These are phyloP conservation scores for Xerophyta viscosa DNA, from an alignment of 106 monocot genomes.

Conservation along the genomic window DNA sequence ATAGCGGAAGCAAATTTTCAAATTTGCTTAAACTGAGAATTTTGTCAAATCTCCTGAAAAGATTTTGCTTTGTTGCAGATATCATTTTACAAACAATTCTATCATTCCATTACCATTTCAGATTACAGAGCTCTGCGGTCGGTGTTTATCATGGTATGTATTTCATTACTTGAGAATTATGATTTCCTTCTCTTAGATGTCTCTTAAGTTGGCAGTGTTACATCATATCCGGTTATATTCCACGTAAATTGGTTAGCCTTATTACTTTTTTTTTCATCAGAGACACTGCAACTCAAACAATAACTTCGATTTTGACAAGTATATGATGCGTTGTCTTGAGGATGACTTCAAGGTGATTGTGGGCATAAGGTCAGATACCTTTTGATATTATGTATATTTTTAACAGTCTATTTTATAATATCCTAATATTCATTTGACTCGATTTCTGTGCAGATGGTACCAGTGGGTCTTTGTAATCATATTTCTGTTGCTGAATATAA, in stretches of 20 bases:
- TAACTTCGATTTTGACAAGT: slow-evolving; percentile 77
- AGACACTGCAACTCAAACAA: slow-evolving; percentile 33
- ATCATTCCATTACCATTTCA: slow-evolving; percentile 61
- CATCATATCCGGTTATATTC: no score
- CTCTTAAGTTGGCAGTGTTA: no score
- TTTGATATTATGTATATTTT: not conserved
- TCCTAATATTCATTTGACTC: not conserved
- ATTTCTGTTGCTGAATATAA: slow-evolving; percentile 68
- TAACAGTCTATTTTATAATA: no score
- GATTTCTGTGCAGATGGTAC: slow-evolving; percentile 68
- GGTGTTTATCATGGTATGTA: slow-evolving; percentile 64
- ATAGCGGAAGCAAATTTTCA: no score
- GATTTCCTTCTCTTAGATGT: no score
- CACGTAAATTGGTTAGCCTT: no score
- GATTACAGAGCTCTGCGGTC: slow-evolving; percentile 64
- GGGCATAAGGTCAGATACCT: slow-evolving; percentile 53
- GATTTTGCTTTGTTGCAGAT: slow-evolving; percentile 39
- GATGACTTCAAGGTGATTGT: slow-evolving; percentile 80
- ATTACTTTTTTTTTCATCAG: no score
- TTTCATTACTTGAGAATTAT: no score
- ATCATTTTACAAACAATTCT: slow-evolving; percentile 83
- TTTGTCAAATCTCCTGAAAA: no score
- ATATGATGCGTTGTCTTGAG: slow-evolving; percentile 74
- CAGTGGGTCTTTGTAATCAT: slow-evolving; percentile 83
- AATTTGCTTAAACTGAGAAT: not conserved